Base-by-base conservation (phyloP, 73 alveolate species). In the Paramecium octaurelia region DNA sequence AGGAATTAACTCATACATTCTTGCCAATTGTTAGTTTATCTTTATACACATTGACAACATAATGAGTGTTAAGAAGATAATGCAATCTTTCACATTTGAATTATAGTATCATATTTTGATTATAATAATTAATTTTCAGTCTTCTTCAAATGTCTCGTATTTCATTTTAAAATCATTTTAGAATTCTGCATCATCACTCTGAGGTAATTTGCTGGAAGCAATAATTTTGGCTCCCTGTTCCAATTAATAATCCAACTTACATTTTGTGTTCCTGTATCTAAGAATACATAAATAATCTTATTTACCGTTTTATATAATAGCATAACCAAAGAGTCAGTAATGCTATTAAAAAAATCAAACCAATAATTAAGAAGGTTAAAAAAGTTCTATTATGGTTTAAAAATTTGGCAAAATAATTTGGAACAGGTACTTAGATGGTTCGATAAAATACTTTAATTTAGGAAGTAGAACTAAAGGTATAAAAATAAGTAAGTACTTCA, bases 271-370 rank as follows among this genome's bases (percentile, higher is more conserved):
- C 4, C 75, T 40, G 14, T 44, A 80, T 40, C 91, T 80, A 80
- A 24, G 46, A 23, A 48, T 80, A 18, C 21, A 44, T 20, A 42
- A 43, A 16, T 20, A 1, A 18, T 18, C 4, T 18, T 29, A 11
- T 23, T 38, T 80, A 80, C 91, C 73, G 21, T 80, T 46, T 46
- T 27, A 80, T 80, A 23, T 80, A 80, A 80, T 80, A 80, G 48
- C 91, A 80, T 24, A 80, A 24, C 91, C 91, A 80, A 16, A 80
- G 76, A 23, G 76, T 80, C 24, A 80, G 24, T 48, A 80, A 46
- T 11, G 73, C 46, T 21, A 80, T 43, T 48, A 80, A 35, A 11
- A 80, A 40, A 11, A 80, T n/a, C 48, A 80, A 6, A 3, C 70
- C 70, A 6, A 80, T 6, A 1, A 80, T 35, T 16, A 80, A 59